Evolutionary conservation across 208 protist species (phyloP), one percentile per base, ranked within the genome.

Genomic region (Borovskyia barvae): DNA sequence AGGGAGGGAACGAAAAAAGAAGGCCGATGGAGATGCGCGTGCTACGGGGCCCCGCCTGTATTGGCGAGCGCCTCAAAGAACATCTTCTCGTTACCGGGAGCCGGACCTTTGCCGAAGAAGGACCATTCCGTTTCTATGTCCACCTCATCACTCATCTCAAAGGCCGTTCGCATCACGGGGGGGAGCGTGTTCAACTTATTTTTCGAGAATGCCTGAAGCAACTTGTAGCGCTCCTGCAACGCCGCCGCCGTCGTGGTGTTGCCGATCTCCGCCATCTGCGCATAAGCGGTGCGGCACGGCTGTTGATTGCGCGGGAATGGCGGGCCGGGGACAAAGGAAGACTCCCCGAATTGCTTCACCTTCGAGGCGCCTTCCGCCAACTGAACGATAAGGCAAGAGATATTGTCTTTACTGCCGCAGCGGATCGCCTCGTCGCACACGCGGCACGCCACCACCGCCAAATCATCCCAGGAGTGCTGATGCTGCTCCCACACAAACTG

Each of bases 401-500:
- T 91, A 73, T 96, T 96, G 74, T 96, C 90, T 58, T 93, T 93
- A 69, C 85, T 93, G 61, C 90, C 90, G 42, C 87, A 85, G 5
- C 79, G 81, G 15, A 96, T 87, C 1, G 90, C 90, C 75, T 96
- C 82, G 60, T 96, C 87, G 45, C 82, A 88, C 52, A 96, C 85
- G 25, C 82, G 76, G 41, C 73, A 71, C 19, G 90, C 85, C 22
- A 90, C 74, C 1, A 90, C 82, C 0, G 87, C 85, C 24, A 93
- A 52, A 49, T 94, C 87, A 32, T 81, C 74, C 59, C 65, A 77
- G 74, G 66, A 82, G 54, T 74, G 77, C 12, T 57, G 9, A 41
- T 90, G 46, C 64, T 91, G 75, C 36, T 75, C 74, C 45, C 75
- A 45, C 29, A 94, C 88, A 54, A 95, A 94, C 14, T 43, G 33